These are phyloP conservation scores for Syncephalis plumigaleata DNA, from an alignment of 371 early-diverging fungal species.

Conservation along the genomic window DNA sequence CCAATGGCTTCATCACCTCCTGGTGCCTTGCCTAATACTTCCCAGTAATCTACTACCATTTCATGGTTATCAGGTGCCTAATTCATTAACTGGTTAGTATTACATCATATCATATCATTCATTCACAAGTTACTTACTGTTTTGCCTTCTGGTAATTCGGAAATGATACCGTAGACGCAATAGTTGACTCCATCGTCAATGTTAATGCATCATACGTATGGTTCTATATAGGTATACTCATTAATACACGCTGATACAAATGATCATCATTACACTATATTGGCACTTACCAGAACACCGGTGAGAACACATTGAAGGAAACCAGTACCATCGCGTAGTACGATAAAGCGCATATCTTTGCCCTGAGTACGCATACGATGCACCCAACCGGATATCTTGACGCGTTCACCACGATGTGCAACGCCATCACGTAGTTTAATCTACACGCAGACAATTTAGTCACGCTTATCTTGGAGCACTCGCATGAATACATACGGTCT, in stretches of 20 bases:
- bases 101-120: neutral
- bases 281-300: constrained; percentile 47
- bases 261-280: neutral
- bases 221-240: constrained; percentile 48
- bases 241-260: neutral
- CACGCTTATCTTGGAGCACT: no score
- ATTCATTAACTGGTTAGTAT: neutral
- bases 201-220: constrained; percentile 90
- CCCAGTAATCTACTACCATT: constrained; percentile 92
- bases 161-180: constrained; percentile 77
- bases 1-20: constrained; percentile 87
- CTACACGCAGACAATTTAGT: constrained; percentile 16
- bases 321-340: constrained; percentile 90
- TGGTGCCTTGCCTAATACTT: constrained; percentile 83
- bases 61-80: constrained; percentile 94
- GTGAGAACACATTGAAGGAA: constrained; percentile 87
- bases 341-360: constrained; percentile 89
- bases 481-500: constrained; percentile 22
- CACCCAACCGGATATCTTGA: constrained; percentile 91
- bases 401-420: constrained; percentile 56
- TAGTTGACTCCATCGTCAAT: constrained; percentile 81
- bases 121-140: constrained; percentile 26
- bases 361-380: constrained; percentile 91
- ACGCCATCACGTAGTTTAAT: constrained; percentile 64
- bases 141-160: constrained; percentile 85